Percentiles rank a stretch among this genome's conserved stretches.
Conservation (phyloP, 2,329 filamentous ascomycete species). For the Microdochium nivale region DNA sequence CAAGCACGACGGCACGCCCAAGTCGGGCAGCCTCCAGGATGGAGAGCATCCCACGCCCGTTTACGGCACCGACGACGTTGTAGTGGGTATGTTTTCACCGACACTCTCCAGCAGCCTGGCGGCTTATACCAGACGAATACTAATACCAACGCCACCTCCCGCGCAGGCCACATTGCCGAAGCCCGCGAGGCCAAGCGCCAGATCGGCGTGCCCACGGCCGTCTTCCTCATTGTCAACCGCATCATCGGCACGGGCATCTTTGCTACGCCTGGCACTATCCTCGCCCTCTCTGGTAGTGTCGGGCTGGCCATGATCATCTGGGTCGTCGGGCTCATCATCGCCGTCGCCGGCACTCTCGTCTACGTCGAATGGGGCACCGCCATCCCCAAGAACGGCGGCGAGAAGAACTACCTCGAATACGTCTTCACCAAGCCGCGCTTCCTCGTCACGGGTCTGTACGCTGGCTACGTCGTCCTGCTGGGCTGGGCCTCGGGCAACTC, state of each 20-base stretch:
- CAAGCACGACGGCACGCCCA: not conserved
- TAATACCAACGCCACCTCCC: not conserved
- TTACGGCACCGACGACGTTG: not conserved
- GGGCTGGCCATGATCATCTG: slow-evolving; percentile 30
- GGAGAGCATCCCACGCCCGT: not conserved
- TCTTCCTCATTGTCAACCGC: slow-evolving; percentile 48
- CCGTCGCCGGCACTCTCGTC: slow-evolving; percentile 50
- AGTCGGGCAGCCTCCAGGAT: not conserved
- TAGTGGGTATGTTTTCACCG: not conserved
- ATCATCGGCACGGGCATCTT: slow-evolving; percentile 53
- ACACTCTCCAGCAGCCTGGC: not conserved
- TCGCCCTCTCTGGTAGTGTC: slow-evolving; percentile 42
- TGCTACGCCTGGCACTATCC: slow-evolving; percentile 44
- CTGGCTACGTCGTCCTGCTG: slow-evolving; percentile 52
- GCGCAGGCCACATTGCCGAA: not conserved
- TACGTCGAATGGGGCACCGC: slow-evolving; percentile 56
- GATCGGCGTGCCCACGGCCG: slow-evolving; percentile 42
- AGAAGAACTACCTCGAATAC: slow-evolving; percentile 60
- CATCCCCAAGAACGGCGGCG: slow-evolving; percentile 53
- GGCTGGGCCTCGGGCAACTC: slow-evolving; percentile 53
- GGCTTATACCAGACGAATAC: not conserved
- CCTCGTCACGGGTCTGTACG: slow-evolving; percentile 49
- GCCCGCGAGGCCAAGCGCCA: slow-evolving; percentile 21
- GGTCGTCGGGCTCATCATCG: slow-evolving; percentile 37
- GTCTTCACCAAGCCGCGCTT: slow-evolving; percentile 51